Evolutionary conservation across 1,284 basidiomycete genomes (phyloP), one percentile per base, ranked within the genome.

Genomic region (Cutaneotrichosporon daszewskae): DNA sequence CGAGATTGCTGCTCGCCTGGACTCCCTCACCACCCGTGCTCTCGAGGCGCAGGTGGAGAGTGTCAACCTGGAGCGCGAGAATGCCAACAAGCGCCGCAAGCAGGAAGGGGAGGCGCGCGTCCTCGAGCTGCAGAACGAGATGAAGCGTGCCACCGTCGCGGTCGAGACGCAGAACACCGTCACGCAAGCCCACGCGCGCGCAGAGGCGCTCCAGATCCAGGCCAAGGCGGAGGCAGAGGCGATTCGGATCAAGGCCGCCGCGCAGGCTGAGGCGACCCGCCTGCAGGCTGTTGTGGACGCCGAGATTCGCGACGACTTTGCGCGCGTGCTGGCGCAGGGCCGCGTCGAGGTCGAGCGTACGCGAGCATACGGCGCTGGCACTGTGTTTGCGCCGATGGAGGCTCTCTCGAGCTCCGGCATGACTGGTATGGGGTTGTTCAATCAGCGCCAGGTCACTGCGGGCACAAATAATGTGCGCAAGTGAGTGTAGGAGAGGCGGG

Each of bases 41-140:
- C 48, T 50, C 29, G 48, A 50, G 29, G 48, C 48, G 9, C 48
- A 50, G 40, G 48, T 50, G 40, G 48, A 50, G 40, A 22, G 16
- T 1, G 43, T 44, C 32, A 50, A 50, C 37, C 37, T 50, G 4
- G 40, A 50, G 32, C 40, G 48, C n/a, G 48, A 50, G 32, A 50
- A 50, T 27, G 44, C 43, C 14, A 46, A 46, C 37, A 38, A 40
- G 32, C 39, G 39, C 11, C 40, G 43, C 24, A 50, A 50, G 37
- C 37, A 40, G 28, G 40, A 46, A 28, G 48, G 48, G 13, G 48
- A 50, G 23, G 43, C 48, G 23, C 37, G 34, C 12, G 48, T 50
- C 1, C 43, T 46, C 32, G 43, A 50, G 37, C 48, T 50, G 16
- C 37, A 45, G 44, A 50, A 50, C 43, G 33, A 20, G 12, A 46